phyloP scores from a whole-genome alignment of 1,284 basidiomycete genomes.

The Sanguinoderma infundibulare region DNA sequence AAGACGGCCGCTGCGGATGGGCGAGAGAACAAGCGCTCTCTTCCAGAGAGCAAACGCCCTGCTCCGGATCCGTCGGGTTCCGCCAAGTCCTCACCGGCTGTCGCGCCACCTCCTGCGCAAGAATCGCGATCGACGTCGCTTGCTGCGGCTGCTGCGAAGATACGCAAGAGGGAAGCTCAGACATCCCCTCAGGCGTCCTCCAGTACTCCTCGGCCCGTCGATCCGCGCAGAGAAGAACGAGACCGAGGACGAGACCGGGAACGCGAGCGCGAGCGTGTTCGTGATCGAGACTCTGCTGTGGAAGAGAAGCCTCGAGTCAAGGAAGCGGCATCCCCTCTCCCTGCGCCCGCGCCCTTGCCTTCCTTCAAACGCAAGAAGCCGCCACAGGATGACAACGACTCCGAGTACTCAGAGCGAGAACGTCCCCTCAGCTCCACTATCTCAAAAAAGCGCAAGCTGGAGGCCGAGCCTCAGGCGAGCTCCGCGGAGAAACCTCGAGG shows the following conservation, averaged over 20 bases:
- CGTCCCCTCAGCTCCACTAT: constrained; percentile 14
- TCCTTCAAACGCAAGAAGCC: constrained; percentile 29
- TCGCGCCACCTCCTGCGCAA: constrained; percentile 28
- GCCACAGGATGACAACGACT: constrained; percentile 26
- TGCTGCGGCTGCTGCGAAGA: constrained; percentile 15
- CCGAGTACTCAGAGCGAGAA: constrained; percentile 33
- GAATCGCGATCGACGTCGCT: constrained; percentile 24
- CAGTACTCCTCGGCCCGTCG: constrained; percentile 17
- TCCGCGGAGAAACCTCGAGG: constrained; percentile 26
- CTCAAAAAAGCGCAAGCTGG: constrained; percentile 33
- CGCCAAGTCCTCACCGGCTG: constrained; percentile 29
- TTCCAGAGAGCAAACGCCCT: constrained; percentile 22
- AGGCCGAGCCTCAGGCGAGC: constrained; percentile 20
- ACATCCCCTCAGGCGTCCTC: constrained; percentile 8
- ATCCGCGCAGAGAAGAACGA: constrained; percentile 30
- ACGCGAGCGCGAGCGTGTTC: constrained; percentile 12
- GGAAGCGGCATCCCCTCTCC: not conserved
- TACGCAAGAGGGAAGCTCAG: constrained; percentile 27
- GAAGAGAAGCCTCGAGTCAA: constrained; percentile 31
- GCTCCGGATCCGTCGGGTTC: constrained; percentile 23
- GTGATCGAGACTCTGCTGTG: constrained; percentile 13
- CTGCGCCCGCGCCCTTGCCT: constrained; percentile 12
- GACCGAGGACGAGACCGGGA: constrained; percentile 4
- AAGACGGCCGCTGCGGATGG: constrained; percentile 30
- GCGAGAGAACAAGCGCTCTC: constrained; percentile 26